Evolutionary conservation across 495 filamentous ascomycete species (phyloP), one percentile per base, ranked within the genome.

Genomic region (Penicillium ochrochloron): DNA sequence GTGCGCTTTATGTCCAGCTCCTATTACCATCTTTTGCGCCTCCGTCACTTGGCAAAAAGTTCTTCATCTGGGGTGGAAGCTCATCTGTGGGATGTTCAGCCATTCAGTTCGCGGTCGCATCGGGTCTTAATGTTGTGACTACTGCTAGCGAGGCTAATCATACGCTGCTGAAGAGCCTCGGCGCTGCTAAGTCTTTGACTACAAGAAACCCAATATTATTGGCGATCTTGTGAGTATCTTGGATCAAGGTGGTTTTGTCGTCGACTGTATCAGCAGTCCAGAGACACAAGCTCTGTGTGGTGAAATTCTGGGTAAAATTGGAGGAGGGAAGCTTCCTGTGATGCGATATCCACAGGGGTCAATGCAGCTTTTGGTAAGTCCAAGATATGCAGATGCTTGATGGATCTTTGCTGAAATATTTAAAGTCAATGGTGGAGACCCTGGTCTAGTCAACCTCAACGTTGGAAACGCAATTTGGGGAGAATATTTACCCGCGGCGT

Each of bases 1-100:
- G 69, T 23, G 80, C 75, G 0, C 73, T 88, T 25, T 84, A 78
- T 63, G 68, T 68, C 41, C 70, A 77, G 46, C 56, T 73, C 48
- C 61, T 70, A 63, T 27, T 65, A 52, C 68, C 68, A 55, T 33
- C 71, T 50, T 34, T 68, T 0, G 55, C 64, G 34, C 55, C 73
- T 21, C 51, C 65, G 15, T 27, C 65, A 5, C 59, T 54, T 21
- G 66, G 63, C 1, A 73, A 75, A 25, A 73, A 48, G 17, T 53
- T 81, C 21, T 54, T 81, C 2, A 63, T 81, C 11, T 77, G 74
- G 74, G 78, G 78, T 27, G 78, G 76, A 12, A 58, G 62, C 27
- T 73, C 77, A 0, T 69, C 65, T 19, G 70, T 75, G 62, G 77
- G 77, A 0, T 69, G 65, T 37, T 73, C 70, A 3, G 68, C 71